A percentile compares a stretch with the other conserved stretches of the same genome.
These are phyloP conservation scores for Claviceps maximensis DNA, from an alignment of 2,329 filamentous ascomycete species.

Conservation along the genomic window DNA sequence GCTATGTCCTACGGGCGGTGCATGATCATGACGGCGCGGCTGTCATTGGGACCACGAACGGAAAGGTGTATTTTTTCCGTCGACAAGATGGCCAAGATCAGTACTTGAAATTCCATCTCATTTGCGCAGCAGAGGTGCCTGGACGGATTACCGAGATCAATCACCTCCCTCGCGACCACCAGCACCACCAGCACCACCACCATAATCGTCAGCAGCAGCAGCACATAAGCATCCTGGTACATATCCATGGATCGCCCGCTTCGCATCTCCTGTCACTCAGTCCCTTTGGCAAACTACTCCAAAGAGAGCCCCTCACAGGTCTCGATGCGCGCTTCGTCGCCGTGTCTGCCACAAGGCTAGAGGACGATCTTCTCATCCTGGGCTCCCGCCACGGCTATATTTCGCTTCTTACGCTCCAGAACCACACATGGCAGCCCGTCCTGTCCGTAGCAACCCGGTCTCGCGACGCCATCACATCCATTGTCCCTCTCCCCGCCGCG, in stretches of 20 bases:
- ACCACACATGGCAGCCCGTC: conserved; percentile 15
- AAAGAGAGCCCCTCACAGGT: conserved; percentile 18
- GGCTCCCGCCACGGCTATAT: conserved; percentile 42
- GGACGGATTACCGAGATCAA: conserved; percentile 40
- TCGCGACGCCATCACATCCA: conserved; percentile 54
- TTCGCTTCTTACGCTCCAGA: conserved; percentile 18
- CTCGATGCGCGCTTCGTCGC: conserved; percentile 37
- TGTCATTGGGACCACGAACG: conserved; percentile 35
- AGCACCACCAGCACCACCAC: neutral
- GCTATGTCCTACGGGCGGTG: conserved; percentile 32
- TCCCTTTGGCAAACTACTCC: conserved; percentile 15
- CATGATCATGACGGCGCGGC: conserved; percentile 23
- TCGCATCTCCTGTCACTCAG: conserved; percentile 30
- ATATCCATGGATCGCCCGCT: conserved; percentile 30
- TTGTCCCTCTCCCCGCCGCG: conserved; percentile 33
- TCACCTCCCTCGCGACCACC: conserved; percentile 16
- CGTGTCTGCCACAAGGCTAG: conserved; percentile 30
- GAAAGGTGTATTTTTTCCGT: conserved; percentile 33
- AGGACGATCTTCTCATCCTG: conserved; percentile 31
- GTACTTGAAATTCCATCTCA: conserved; percentile 8
- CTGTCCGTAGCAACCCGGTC: conserved; percentile 27
- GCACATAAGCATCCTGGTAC: conserved; percentile 27
- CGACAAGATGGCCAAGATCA: neutral
- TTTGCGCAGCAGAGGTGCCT: conserved; percentile 24
- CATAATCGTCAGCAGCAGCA: neutral